Percentiles rank a stretch among this genome's conserved stretches.
These are phyloP conservation scores for Candida morakotiae DNA, from an alignment of 805 yeast species.

Conservation along the genomic window DNA sequence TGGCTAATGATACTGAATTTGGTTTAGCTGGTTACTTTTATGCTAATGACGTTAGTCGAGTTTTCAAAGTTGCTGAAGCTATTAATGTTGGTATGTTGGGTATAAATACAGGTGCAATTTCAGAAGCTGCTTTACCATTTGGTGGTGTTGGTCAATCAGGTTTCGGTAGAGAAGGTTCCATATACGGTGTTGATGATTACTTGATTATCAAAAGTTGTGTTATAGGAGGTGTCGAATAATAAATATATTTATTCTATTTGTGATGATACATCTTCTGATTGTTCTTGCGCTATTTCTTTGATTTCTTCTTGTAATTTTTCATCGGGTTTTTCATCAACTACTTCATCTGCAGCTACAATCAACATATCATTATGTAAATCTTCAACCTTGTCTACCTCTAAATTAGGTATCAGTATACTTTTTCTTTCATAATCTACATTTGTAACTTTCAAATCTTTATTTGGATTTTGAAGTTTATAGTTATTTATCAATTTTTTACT, in stretches of 20 bases:
- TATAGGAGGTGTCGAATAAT: slow-evolving; percentile 30
- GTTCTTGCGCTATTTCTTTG: background rate
- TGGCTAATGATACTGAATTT: slow-evolving; percentile 64
- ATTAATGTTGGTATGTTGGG: slow-evolving; percentile 82
- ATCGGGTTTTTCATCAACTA: background rate
- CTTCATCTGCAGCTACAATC: background rate
- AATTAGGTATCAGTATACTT: slow-evolving; percentile 10
- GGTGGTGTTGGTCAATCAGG: slow-evolving; percentile 67
- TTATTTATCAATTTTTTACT: slow-evolving; percentile 12
- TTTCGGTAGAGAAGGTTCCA: slow-evolving; percentile 67
- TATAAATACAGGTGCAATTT: slow-evolving; percentile 68
- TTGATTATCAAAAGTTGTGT: slow-evolving; percentile 59
- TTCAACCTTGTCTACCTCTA: slow-evolving; percentile 18
- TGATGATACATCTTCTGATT: background rate
- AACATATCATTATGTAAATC: slow-evolving; percentile 13
- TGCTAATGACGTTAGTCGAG: slow-evolving; percentile 50
- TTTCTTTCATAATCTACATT: slow-evolving; percentile 10
- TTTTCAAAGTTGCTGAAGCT: slow-evolving; percentile 60
- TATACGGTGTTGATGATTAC: slow-evolving; percentile 60
- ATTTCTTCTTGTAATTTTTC: slow-evolving; percentile 3
- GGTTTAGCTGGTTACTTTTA: slow-evolving; percentile 79
- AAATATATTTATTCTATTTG: background rate
- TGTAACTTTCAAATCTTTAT: slow-evolving; percentile 14
- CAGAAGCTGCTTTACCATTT: slow-evolving; percentile 58
- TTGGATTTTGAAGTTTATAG: slow-evolving; percentile 14